Evolutionary conservation across 2,329 filamentous ascomycete genomes (phyloP).

Genomic region (Botrytis sinoallii): DNA sequence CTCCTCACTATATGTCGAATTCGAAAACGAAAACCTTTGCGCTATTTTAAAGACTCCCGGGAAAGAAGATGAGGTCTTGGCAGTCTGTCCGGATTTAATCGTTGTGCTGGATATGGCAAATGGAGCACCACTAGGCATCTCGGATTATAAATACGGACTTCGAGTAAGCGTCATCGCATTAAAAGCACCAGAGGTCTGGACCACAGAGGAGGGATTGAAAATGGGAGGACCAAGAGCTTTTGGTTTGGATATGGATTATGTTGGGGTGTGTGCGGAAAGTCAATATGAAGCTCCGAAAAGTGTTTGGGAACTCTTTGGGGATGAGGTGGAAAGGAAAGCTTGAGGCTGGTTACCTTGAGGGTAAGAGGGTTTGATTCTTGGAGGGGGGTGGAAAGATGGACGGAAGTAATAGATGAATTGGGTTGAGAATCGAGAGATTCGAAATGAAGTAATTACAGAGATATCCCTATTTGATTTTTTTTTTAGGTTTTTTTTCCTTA

Average conservation of each 20-base stretch:
- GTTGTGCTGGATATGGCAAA: constrained; percentile 44
- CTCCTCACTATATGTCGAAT: constrained; percentile 29
- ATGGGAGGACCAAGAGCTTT: constrained; percentile 44
- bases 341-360: not conserved
- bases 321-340: not conserved
- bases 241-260: constrained; percentile 35
- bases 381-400: no score
- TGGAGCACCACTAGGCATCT: constrained; percentile 49
- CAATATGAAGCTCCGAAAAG: constrained; percentile 33
- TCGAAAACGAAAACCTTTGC: constrained; percentile 36
- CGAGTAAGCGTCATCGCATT: constrained; percentile 50
- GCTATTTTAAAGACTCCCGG: constrained; percentile 27
- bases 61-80: constrained; percentile 28
- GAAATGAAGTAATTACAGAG: not conserved
- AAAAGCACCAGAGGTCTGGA: constrained; percentile 51
- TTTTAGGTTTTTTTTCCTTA: not conserved
- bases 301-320: constrained; percentile 35
- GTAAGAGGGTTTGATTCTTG: not conserved
- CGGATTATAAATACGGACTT: constrained; percentile 51
- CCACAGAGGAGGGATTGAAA: constrained; percentile 39
- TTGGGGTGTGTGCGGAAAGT: constrained; percentile 24
- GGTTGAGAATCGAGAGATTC: not conserved
- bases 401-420: not conserved
- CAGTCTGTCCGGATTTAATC: constrained; percentile 35
- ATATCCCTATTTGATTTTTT: not conserved